Conservation (phyloP, 805 yeast species). For the Wickerhamia fluorescens region DNA sequence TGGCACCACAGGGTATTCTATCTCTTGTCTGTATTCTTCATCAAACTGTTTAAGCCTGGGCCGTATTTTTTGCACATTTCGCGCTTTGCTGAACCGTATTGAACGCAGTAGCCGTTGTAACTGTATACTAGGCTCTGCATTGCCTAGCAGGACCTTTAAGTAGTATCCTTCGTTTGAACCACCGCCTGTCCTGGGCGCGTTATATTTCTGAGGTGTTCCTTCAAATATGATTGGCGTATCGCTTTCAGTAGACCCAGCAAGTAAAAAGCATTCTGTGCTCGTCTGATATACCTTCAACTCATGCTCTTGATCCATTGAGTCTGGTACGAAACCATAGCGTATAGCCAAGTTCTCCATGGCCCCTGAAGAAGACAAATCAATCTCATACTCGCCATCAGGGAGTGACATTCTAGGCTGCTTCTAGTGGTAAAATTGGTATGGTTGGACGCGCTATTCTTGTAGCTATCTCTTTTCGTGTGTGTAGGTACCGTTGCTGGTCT, state of each 20-base stretch:
- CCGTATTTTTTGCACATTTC: constrained; percentile 26
- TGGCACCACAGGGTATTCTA: background rate
- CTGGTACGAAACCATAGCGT: constrained; percentile 36
- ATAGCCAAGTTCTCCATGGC: constrained; percentile 14
- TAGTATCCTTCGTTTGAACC: constrained; percentile 21
- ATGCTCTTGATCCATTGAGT: constrained; percentile 36
- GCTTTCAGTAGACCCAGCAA: constrained; percentile 19
- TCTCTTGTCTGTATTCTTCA: constrained; percentile 2
- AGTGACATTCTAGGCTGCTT: constrained; percentile 15
- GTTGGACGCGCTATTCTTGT: too few species aligned
- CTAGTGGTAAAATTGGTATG: too few species aligned
- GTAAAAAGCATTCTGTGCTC: constrained; percentile 25
- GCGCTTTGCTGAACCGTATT: constrained; percentile 30
- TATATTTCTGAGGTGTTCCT: constrained; percentile 25
- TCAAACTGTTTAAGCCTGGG: constrained; percentile 18
- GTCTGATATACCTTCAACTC: too few species aligned
- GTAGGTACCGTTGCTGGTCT: too few species aligned
- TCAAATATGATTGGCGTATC: constrained; percentile 29
- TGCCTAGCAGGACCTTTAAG: constrained; percentile 16
- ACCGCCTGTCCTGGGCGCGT: too few species aligned
- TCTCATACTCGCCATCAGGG: constrained; percentile 39
- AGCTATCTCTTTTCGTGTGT: too few species aligned
- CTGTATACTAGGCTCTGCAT: constrained; percentile 8
- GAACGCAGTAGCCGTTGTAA: constrained; percentile 24
- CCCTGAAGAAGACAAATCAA: constrained; percentile 15